These are phyloP conservation scores for Pichia manshurica DNA, from an alignment of 805 yeast species.

Conservation along the genomic window DNA sequence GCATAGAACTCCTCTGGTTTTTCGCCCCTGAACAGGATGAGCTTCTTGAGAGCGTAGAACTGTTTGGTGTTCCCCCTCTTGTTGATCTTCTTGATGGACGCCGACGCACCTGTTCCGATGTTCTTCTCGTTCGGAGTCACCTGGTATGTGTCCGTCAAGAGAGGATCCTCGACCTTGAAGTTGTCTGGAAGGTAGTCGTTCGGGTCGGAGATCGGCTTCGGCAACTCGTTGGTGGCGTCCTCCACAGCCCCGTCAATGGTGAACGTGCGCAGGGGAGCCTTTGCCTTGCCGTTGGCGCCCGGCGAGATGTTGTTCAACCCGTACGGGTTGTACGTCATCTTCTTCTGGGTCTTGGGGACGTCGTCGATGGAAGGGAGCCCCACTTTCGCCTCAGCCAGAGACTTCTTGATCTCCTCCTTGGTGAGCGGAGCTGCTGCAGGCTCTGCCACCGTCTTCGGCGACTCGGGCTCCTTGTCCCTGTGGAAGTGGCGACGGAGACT, in stretches of 20 bases:
- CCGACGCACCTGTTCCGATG: slow-evolving; percentile 72
- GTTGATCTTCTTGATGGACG: slow-evolving; percentile 54
- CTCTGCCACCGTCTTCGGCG: not conserved
- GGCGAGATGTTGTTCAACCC: slow-evolving; percentile 32
- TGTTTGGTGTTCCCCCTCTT: slow-evolving; percentile 22
- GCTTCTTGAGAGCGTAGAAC: slow-evolving; percentile 68
- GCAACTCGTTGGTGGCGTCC: slow-evolving; percentile 43
- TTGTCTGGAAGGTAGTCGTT: slow-evolving; percentile 58
- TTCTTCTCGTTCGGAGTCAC: slow-evolving; percentile 41
- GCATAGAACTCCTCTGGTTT: slow-evolving; percentile 65
- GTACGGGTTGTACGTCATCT: slow-evolving; percentile 60
- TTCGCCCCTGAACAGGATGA: slow-evolving; percentile 58
- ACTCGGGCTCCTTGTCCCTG: not conserved
- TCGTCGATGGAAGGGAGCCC: slow-evolving; percentile 30
- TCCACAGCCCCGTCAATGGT: slow-evolving; percentile 20
- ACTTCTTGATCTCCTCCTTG: slow-evolving; percentile 10
- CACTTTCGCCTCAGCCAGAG: slow-evolving; percentile 10
- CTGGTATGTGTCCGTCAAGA: slow-evolving; percentile 54
- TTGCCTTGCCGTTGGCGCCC: slow-evolving; percentile 25
- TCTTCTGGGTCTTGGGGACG: slow-evolving; percentile 23
- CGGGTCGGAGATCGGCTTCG: slow-evolving; percentile 67
- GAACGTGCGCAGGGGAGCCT: slow-evolving; percentile 22
- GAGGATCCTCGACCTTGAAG: slow-evolving; percentile 45
- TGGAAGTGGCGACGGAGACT: not conserved
- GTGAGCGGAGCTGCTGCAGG: slow-evolving; percentile 3